Evolutionary conservation across 148 eudicot species (phyloP).

Genomic region (Rhododendron griersonianum): DNA sequence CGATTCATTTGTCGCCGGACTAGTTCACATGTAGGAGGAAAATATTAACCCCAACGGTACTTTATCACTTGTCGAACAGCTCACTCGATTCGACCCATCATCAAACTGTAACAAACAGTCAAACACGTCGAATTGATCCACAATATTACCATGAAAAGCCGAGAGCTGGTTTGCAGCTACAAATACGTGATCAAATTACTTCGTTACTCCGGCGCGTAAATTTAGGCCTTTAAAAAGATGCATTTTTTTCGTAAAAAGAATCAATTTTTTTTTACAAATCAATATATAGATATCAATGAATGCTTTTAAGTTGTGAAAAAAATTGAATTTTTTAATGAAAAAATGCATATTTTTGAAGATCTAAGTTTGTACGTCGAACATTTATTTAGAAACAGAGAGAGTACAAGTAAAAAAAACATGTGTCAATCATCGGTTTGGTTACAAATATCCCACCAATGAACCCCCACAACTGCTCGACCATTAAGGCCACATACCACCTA

Average conservation of each 20-base stretch:
- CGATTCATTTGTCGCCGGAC: neutral
- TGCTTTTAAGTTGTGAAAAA: too few relatives aligned
- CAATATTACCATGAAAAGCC: constrained; percentile 7
- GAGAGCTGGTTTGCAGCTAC: constrained; percentile 5
- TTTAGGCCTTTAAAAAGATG: too few relatives aligned
- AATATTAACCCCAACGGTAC: neutral
- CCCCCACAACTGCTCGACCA: neutral
- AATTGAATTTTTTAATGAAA: too few relatives aligned
- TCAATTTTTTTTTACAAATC: too few relatives aligned
- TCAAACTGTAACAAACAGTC: neutral
- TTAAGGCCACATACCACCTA: neutral
- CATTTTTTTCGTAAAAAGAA: too few relatives aligned
- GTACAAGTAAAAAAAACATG: neutral
- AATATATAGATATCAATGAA: too few relatives aligned
- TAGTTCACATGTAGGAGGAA: neutral
- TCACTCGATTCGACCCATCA: neutral
- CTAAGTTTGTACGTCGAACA: too few relatives aligned
- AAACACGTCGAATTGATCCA: neutral
- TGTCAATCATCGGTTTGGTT: neutral
- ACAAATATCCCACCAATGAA: neutral
- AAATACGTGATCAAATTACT: constrained; percentile 5
- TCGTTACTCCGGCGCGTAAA: too few relatives aligned
- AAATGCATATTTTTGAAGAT: too few relatives aligned
- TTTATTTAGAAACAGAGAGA: too few relatives aligned
- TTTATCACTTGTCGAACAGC: neutral